phyloP scores from a whole-genome alignment of 2,329 filamentous ascomycete genomes.

The Coleophoma crateriformis region DNA sequence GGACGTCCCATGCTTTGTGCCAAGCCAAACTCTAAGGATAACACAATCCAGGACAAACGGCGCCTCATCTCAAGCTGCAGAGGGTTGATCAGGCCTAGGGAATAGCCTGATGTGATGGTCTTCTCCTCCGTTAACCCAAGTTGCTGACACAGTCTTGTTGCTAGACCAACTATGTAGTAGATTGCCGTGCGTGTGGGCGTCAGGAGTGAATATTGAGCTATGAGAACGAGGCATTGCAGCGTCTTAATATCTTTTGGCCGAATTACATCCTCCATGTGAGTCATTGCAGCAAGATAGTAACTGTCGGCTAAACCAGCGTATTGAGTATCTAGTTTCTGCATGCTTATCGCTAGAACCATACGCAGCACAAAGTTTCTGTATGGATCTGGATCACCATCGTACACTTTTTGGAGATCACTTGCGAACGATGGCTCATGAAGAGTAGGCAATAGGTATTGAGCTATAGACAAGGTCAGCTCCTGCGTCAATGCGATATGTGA shows the following conservation, averaged over 20 bases:
- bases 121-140: conserved; percentile 84
- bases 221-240: conserved; percentile 80
- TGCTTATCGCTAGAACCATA: conserved; percentile 89
- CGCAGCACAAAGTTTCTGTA: conserved; percentile 85
- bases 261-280: conserved; percentile 75
- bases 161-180: conserved; percentile 88
- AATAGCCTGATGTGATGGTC: conserved; percentile 62
- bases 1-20: conserved; percentile 85
- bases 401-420: conserved; percentile 74
- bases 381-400: conserved; percentile 67
- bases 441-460: conserved; percentile 81
- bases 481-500: conserved; percentile 10
- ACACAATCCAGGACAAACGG: conserved; percentile 80
- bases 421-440: conserved; percentile 79
- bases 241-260: conserved; percentile 86
- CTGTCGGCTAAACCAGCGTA: conserved; percentile 94
- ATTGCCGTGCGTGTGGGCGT: conserved; percentile 89
- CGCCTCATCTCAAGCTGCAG: conserved; percentile 85
- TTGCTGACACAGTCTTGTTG: conserved; percentile 82
- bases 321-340: conserved; percentile 84
- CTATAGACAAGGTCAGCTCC: conserved; percentile 37
- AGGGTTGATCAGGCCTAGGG: conserved; percentile 55
- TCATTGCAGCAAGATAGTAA: conserved; percentile 87
- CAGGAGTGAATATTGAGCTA: conserved; percentile 86
- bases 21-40: conserved; percentile 83